A percentile compares a stretch with the other conserved stretches of the same genome.
Conservation (phyloP, 108 stramenopile species). For the Cylindrotheca closterium region DNA sequence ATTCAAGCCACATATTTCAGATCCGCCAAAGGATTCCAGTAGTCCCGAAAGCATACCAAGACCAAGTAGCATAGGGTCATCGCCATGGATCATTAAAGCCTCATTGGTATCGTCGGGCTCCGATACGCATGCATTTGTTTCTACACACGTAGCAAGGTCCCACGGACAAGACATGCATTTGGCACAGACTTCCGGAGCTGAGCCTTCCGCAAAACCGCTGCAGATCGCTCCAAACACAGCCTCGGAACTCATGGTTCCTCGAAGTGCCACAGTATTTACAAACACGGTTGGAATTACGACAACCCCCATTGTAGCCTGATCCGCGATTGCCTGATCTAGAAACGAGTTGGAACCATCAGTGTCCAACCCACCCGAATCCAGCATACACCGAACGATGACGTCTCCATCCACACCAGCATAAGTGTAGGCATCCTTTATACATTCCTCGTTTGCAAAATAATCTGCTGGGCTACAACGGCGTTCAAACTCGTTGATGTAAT, state of each 20-base stretch:
- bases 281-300: conserved; percentile 81
- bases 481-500: conserved; percentile 57
- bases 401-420: conserved; percentile 32
- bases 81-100: no score
- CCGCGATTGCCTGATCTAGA: conserved; percentile 71
- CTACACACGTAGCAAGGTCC: conserved; percentile 29
- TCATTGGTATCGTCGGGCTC: no score
- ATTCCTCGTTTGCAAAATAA: conserved; percentile 42
- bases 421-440: conserved; percentile 47
- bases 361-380: conserved; percentile 50
- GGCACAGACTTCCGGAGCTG: conserved; percentile 68
- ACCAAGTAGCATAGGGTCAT: no score
- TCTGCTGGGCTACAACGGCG: conserved; percentile 28
- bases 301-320: conserved; percentile 56
- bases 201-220: conserved; percentile 78
- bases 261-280: conserved; percentile 88
- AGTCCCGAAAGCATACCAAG: no score
- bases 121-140: no score
- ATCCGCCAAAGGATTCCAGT: no score
- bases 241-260: conserved; percentile 65
- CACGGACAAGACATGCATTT: conserved; percentile 34
- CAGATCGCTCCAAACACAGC: conserved; percentile 92
- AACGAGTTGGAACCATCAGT: conserved; percentile 45
- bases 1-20: no score
- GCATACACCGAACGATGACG: conserved; percentile 58